A percentile compares a stretch with the other conserved stretches of the same genome.
phyloP scores from a whole-genome alignment of 169 alveolate genomes.

The Plasmodium relictum region DNA sequence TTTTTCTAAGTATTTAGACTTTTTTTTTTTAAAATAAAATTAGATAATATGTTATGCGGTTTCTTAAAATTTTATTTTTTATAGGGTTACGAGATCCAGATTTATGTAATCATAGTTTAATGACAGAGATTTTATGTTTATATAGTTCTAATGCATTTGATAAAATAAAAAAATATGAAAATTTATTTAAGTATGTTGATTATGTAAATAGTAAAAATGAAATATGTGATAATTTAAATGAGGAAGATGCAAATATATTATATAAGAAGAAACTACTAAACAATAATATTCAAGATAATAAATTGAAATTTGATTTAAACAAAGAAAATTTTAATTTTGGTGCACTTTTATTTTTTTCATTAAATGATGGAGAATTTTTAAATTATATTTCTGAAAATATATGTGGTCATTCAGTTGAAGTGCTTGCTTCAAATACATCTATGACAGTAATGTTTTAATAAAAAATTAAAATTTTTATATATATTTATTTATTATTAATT shows the following conservation, averaged over 20 bases:
- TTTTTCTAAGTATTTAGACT: neutral
- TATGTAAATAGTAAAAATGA: neutral
- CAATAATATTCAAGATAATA: conserved; percentile 33
- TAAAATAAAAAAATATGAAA: conserved; percentile 42
- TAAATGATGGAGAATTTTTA: conserved; percentile 71
- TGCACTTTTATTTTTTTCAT: conserved; percentile 69
- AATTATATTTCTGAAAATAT: conserved; percentile 70
- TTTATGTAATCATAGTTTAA: conserved; percentile 61
- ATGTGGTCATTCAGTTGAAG: conserved; percentile 72
- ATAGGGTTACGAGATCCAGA: conserved; percentile 65
- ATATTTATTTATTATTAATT: neutral
- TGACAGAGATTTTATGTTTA: conserved; percentile 59
- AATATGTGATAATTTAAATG: conserved; percentile 6
- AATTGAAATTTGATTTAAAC: conserved; percentile 35
- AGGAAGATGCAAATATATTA: neutral
- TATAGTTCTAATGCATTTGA: conserved; percentile 66
- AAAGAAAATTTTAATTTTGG: conserved; percentile 48
- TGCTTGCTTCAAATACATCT: conserved; percentile 53
- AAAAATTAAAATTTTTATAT: conserved; percentile 1
- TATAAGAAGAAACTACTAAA: conserved; percentile 30
- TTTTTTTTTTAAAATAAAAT: conserved; percentile 10
- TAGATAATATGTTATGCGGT: neutral
- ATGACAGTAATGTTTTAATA: conserved; percentile 33
- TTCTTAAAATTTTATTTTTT: neutral
- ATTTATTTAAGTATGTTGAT: conserved; percentile 29